These are phyloP conservation scores for Phytophthora fragariae DNA, from an alignment of 352 stramenopile genomes.

Conservation along the genomic window DNA sequence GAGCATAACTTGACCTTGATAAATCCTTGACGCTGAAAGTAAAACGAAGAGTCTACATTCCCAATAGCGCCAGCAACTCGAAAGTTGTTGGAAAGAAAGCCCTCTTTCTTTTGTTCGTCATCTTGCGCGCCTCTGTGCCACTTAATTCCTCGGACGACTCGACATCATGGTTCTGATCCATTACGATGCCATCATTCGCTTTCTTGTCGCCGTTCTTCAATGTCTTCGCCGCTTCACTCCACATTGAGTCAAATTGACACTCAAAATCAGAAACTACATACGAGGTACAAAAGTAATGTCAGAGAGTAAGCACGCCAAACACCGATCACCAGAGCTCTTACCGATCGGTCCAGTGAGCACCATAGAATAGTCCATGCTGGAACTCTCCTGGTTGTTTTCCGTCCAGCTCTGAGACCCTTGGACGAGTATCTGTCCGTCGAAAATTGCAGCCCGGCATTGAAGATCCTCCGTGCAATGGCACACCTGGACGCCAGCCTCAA, in stretches of 20 bases:
- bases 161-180: not conserved
- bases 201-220: constrained; percentile 1
- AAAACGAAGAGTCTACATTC: not conserved
- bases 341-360: constrained; percentile 17
- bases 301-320: not conserved
- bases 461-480: constrained; percentile 23
- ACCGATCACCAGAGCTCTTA: not conserved
- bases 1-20: not conserved
- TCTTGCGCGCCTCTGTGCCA: too few relatives aligned
- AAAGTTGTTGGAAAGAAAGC: constrained; percentile 14
- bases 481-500: constrained; percentile 16
- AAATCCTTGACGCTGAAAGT: not conserved
- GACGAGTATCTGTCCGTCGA: constrained; percentile 22
- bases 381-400: not conserved
- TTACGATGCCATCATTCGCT: not conserved
- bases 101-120: constrained; percentile 3
- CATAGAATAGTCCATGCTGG: constrained; percentile 9
- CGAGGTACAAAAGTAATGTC: not conserved
- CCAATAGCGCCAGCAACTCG: constrained; percentile 15
- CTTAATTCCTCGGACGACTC: not conserved
- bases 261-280: constrained; percentile 19
- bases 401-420: constrained; percentile 18
- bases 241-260: constrained; percentile 26
- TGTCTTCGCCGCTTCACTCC: constrained; percentile 8
- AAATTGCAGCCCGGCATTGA: constrained; percentile 17